Percentiles rank a stretch among this genome's conserved stretches.
Evolutionary conservation across 768 basidiomycete genomes (phyloP).

Genomic region (Candolleomyces efflorescens): DNA sequence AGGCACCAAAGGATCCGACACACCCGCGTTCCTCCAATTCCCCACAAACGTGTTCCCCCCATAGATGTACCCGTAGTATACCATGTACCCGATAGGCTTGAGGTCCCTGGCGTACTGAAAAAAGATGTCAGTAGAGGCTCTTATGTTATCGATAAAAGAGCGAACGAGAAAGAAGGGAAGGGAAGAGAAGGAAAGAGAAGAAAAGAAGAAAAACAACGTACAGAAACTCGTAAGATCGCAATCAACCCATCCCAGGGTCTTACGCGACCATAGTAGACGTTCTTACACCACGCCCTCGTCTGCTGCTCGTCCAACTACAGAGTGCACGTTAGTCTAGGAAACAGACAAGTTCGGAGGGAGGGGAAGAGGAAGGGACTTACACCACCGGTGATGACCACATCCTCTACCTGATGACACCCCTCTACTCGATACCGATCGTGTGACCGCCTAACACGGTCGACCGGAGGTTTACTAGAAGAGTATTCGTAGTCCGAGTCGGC

Average conservation of each 20-base stretch:
- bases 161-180: too few relatives aligned
- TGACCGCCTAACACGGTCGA: not conserved
- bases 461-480: not conserved
- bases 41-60: conserved; percentile 66
- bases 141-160: too few relatives aligned
- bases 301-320: conserved; percentile 45
- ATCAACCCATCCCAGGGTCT: conserved; percentile 58
- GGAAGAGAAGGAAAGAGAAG: not conserved
- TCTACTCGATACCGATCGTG: conserved; percentile 14
- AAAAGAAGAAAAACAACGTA: conserved; percentile 13
- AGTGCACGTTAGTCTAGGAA: not conserved
- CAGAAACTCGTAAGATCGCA: conserved; percentile 43
- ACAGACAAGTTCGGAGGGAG: not conserved
- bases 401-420: conserved; percentile 43
- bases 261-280: conserved; percentile 48
- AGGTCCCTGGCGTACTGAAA: not conserved
- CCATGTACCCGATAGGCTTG: conserved; percentile 14
- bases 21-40: conserved; percentile 57
- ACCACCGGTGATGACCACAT: conserved; percentile 59
- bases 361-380: conserved; percentile 27
- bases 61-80: conserved; percentile 71
- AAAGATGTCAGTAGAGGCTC: not conserved
- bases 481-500: not conserved
- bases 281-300: conserved; percentile 44
- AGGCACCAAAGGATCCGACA: conserved; percentile 36